Evolutionary conservation across 805 yeast species (phyloP).

Genomic region (Sugiyamaella chiloensis): DNA sequence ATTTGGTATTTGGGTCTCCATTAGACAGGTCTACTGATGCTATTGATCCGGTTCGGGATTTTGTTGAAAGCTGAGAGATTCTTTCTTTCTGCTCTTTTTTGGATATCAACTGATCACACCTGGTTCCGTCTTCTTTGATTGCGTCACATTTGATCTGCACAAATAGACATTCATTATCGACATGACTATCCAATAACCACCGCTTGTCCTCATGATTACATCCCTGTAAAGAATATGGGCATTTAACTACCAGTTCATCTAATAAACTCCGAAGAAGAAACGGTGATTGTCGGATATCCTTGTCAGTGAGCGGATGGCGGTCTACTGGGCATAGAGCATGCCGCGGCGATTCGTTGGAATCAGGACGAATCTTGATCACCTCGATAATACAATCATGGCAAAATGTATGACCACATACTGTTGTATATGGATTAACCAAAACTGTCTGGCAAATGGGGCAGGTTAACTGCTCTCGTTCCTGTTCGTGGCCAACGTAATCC

Average conservation of each 20-base stretch:
- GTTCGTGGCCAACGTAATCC: constrained; percentile 22
- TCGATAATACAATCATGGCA: constrained; percentile 50
- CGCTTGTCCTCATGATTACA: constrained; percentile 56
- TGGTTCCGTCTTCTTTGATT: constrained; percentile 16
- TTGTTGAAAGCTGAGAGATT: too few species aligned
- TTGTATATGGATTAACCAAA: constrained; percentile 57
- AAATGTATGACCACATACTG: constrained; percentile 67
- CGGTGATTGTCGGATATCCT: constrained; percentile 45
- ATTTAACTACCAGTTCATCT: constrained; percentile 56
- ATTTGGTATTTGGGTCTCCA: too few species aligned
- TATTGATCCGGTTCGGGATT: too few species aligned
- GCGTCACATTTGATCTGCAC: constrained; percentile 39
- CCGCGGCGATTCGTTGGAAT: not conserved
- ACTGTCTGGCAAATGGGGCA: constrained; percentile 72
- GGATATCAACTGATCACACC: constrained; percentile 23
- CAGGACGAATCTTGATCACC: constrained; percentile 17
- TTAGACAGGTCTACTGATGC: too few species aligned
- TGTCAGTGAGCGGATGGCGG: constrained; percentile 44
- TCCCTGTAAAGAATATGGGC: constrained; percentile 52
- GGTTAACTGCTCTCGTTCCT: constrained; percentile 27
- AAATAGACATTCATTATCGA: constrained; percentile 39
- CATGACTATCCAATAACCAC: constrained; percentile 56
- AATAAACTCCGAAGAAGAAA: constrained; percentile 55
- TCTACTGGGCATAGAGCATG: constrained; percentile 55
- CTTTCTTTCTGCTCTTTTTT: not conserved